Evolutionary conservation across 768 basidiomycete species (phyloP).

Genomic region (Jaapia argillacea): DNA sequence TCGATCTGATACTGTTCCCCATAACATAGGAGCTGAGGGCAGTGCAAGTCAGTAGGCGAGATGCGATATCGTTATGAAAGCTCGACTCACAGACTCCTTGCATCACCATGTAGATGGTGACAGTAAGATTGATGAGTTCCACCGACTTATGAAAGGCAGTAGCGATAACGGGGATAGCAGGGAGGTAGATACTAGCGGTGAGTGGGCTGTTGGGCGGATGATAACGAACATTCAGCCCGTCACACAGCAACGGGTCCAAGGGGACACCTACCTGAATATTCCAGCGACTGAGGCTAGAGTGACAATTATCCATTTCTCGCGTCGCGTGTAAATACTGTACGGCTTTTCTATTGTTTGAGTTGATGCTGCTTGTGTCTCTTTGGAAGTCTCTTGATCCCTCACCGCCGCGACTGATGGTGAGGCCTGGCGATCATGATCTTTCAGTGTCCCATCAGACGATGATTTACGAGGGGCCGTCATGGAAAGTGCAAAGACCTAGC

Average conservation of each 20-base stretch:
- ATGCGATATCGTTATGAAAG: background rate
- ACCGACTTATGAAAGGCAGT: conserved; percentile 51
- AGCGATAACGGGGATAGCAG: conserved; percentile 64
- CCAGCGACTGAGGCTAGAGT: conserved; percentile 45
- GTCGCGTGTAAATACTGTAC: conserved; percentile 39
- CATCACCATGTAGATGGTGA: conserved; percentile 67
- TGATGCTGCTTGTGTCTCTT: background rate
- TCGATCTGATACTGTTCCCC: conserved; percentile 59
- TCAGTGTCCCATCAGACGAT: too few relatives aligned
- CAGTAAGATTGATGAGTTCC: conserved; percentile 72
- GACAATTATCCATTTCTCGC: conserved; percentile 66
- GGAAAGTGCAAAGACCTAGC: too few relatives aligned
- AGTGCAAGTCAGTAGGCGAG: background rate
- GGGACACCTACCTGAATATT: conserved; percentile 42
- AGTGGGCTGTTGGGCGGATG: conserved; percentile 45
- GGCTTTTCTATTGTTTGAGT: background rate
- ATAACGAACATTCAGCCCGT: too few relatives aligned
- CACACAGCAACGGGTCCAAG: background rate
- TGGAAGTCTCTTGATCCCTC: background rate
- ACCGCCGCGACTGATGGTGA: too few relatives aligned
- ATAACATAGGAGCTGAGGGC: conserved; percentile 1
- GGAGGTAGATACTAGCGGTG: conserved; percentile 72
- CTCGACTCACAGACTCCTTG: conserved; percentile 45
- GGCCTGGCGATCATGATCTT: too few relatives aligned
- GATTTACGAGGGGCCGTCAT: too few relatives aligned